A percentile compares a stretch with the other conserved stretches of the same genome.
phyloP scores from a whole-genome alignment of 2,329 filamentous ascomycete genomes.

The Alternaria triticina region DNA sequence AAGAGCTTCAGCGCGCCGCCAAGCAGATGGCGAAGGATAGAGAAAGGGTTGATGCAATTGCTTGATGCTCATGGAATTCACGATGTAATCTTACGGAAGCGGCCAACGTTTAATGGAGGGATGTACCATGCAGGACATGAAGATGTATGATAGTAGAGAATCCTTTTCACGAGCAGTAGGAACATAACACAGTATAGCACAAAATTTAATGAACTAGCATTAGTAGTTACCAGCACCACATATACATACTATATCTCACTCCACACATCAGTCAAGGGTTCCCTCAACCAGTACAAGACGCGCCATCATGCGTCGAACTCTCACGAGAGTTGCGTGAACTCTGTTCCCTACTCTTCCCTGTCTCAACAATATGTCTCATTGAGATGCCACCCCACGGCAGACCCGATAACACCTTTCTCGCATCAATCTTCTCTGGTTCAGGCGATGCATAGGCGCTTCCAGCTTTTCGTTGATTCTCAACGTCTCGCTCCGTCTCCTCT shows the following conservation, averaged over 20 bases:
- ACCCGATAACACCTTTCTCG: conserved; percentile 65
- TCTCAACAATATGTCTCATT: conserved; percentile 60
- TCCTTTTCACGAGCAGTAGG: neutral
- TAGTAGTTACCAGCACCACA: neutral
- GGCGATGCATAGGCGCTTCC: conserved; percentile 69
- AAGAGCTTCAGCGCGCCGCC: conserved; percentile 21
- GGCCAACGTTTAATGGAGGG: neutral
- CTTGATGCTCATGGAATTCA: neutral
- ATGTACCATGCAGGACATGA: neutral
- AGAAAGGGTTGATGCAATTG: conserved; percentile 1
- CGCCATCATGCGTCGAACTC: conserved; percentile 47
- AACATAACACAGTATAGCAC: neutral
- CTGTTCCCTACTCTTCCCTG: conserved; percentile 54
- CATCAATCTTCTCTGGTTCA: conserved; percentile 61
- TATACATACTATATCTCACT: neutral
- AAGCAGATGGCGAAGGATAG: conserved; percentile 16
- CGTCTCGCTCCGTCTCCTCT: conserved; percentile 68
- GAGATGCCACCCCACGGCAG: conserved; percentile 71
- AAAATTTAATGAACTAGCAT: neutral
- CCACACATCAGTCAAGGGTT: neutral
- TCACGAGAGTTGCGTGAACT: conserved; percentile 51
- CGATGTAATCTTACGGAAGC: neutral
- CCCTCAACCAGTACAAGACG: conserved; percentile 26
- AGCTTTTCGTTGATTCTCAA: conserved; percentile 68
- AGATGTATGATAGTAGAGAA: neutral